These are phyloP conservation scores for Achaetomiella virescens DNA, from an alignment of 495 filamentous ascomycete species.

Conservation along the genomic window DNA sequence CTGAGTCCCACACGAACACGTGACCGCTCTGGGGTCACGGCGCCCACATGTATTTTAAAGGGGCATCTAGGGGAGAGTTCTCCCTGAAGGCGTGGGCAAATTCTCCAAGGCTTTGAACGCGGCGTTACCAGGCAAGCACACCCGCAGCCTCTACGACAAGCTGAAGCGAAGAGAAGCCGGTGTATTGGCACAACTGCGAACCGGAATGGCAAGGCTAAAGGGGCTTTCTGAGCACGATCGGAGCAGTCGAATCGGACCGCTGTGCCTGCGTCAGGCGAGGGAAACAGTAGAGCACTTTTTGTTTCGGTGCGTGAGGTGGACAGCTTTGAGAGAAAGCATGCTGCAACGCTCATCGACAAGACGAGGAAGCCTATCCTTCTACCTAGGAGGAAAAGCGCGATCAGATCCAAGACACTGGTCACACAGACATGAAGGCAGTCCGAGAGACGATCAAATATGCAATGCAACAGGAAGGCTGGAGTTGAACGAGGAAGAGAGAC, in stretches of 20 bases:
- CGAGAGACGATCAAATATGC: conserved; percentile 32
- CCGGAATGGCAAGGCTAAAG: conserved; percentile 34
- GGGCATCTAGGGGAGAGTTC: neutral
- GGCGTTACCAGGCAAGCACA: neutral
- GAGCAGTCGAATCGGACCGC: conserved; percentile 14
- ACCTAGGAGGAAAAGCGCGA: conserved; percentile 13
- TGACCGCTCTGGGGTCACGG: too few relatives aligned
- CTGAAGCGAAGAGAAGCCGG: conserved; percentile 21
- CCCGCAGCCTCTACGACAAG: neutral
- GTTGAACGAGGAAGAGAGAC: conserved; percentile 11
- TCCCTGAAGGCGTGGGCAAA: conserved; percentile 2
- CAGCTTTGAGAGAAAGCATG: conserved; percentile 27
- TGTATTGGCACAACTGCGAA: conserved; percentile 31
- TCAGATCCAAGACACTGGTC: conserved; percentile 30
- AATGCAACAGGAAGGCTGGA: conserved; percentile 35
- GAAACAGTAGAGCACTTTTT: too few relatives aligned
- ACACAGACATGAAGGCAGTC: conserved; percentile 32
- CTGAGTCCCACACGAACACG: too few relatives aligned
- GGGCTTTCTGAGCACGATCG: conserved; percentile 30
- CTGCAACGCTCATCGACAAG: conserved; percentile 29
- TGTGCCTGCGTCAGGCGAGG: conserved; percentile 30
- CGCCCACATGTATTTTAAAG: too few relatives aligned
- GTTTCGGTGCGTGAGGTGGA: conserved; percentile 31
- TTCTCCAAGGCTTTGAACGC: neutral
- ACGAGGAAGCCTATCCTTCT: too few relatives aligned